Conservation (phyloP, 225 moss, liverwort and hornwort species). For the Polytrichum commune region DNA sequence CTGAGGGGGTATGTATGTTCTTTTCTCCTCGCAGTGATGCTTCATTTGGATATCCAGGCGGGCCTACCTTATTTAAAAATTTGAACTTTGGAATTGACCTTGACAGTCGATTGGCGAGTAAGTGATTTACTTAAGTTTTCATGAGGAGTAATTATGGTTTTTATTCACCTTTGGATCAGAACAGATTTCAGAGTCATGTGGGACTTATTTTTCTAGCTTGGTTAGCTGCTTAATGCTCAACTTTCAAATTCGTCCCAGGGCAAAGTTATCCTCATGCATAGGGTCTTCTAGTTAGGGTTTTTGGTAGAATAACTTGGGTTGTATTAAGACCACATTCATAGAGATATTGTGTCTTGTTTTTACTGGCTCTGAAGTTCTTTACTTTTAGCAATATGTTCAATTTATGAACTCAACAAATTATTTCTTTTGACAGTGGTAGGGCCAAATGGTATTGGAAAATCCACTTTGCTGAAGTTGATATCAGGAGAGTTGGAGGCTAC, state of each 20-base stretch:
- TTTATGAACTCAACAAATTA: neutral
- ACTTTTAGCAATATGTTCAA: no score
- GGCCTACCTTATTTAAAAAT: constrained; percentile 79
- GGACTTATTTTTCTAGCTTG: no score
- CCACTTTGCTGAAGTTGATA: constrained; percentile 91
- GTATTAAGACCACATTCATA: no score
- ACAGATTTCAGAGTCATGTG: no score
- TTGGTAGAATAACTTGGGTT: no score
- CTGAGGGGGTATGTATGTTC: neutral
- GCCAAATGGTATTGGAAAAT: constrained; percentile 98
- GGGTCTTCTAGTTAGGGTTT: no score
- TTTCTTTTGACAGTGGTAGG: constrained; percentile 77
- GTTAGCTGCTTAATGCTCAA: no score
- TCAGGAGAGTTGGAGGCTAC: constrained; percentile 94
- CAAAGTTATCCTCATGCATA: no score
- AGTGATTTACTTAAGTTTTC: constrained; percentile 17
- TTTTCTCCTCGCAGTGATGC: constrained; percentile 71
- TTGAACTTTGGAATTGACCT: constrained; percentile 99
- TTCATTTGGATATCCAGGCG: constrained; percentile 83
- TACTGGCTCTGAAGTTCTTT: no score
- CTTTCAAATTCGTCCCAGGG: no score
- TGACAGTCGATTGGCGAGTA: constrained; percentile 96
- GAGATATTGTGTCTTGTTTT: no score
- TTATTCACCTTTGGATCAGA: neutral
- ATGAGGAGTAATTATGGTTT: constrained; percentile 5